Evolutionary conservation across 352 stramenopile species (phyloP).

Genomic region (Globisporangium splendens): DNA sequence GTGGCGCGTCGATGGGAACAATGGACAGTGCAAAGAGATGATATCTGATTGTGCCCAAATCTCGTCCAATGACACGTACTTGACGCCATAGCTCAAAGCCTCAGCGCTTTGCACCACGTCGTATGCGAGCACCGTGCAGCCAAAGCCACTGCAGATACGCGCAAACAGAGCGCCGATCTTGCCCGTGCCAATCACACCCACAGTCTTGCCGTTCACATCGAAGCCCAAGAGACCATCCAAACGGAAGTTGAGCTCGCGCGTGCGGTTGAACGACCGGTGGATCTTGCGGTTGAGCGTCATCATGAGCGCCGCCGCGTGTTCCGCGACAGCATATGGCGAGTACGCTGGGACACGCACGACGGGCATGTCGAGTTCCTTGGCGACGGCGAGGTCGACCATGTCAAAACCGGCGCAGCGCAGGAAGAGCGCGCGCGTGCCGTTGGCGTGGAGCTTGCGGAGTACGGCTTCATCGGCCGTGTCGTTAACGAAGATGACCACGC

Average conservation of each 20-base stretch:
- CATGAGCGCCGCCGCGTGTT: too few relatives aligned
- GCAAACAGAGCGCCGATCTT: conserved; percentile 53
- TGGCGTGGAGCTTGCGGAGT: conserved; percentile 47
- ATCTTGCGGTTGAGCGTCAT: conserved; percentile 84
- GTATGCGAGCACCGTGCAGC: conserved; percentile 39
- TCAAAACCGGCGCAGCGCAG: conserved; percentile 82
- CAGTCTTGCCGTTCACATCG: conserved; percentile 67
- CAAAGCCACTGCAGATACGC: conserved; percentile 33
- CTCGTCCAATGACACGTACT: conserved; percentile 63
- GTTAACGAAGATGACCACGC: conserved; percentile 84
- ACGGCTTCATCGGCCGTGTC: conserved; percentile 61
- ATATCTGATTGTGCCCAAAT: conserved; percentile 74
- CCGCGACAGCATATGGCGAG: too few relatives aligned
- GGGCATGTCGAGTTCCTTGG: conserved; percentile 2
- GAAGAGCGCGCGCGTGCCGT: conserved; percentile 62
- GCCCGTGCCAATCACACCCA: conserved; percentile 64
- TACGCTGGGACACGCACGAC: too few relatives aligned
- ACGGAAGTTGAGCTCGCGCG: conserved; percentile 71
- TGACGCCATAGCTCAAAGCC: conserved; percentile 32
- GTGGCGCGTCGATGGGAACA: conserved; percentile 81
- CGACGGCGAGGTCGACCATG: conserved; percentile 62
- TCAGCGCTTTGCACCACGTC: conserved; percentile 28
- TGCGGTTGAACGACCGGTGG: conserved; percentile 71
- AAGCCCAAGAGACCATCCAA: conserved; percentile 57
- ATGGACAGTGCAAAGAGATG: conserved; percentile 85